Evolutionary conservation across 495 filamentous ascomycete genomes (phyloP).

Genomic region (Hypomontagnella monticulosa): DNA sequence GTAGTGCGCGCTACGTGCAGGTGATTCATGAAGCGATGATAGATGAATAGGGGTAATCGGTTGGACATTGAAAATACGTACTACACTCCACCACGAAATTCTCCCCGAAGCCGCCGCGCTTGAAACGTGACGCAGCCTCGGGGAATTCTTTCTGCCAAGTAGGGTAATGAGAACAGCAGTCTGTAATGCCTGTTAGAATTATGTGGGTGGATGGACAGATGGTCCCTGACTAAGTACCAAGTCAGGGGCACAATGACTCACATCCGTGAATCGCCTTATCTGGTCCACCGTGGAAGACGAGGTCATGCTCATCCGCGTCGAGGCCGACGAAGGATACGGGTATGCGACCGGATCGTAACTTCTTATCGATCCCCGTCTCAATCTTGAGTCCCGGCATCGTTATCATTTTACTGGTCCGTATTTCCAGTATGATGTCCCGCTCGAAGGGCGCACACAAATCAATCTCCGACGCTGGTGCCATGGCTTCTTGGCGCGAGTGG

Average conservation of each 20-base stretch:
- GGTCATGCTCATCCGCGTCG: conserved; percentile 65
- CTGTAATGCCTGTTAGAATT: conserved; percentile 36
- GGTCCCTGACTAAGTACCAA: not conserved
- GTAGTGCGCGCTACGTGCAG: not conserved
- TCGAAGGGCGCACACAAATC: conserved; percentile 55
- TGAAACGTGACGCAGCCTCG: conserved; percentile 52
- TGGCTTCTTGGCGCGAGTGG: conserved; percentile 14
- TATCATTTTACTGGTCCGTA: conserved; percentile 65
- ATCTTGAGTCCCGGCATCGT: conserved; percentile 53
- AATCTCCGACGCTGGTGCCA: conserved; percentile 34
- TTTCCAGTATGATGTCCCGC: conserved; percentile 58
- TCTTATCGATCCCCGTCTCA: conserved; percentile 64
- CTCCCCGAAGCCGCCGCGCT: conserved; percentile 65
- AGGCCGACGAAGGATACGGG: conserved; percentile 57
- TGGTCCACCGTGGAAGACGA: conserved; percentile 61
- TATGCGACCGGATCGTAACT: conserved; percentile 48
- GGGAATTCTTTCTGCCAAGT: conserved; percentile 58
- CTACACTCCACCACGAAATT: conserved; percentile 59
- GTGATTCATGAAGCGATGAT: not conserved
- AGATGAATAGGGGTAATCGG: conserved; percentile 7
- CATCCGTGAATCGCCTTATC: conserved; percentile 69
- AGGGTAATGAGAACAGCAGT: conserved; percentile 63
- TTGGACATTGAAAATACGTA: conserved; percentile 17
- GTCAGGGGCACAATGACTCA: conserved; percentile 33
- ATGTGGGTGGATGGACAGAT: not conserved